Base-by-base conservation (phyloP, 306 rosid genomes). In the Luffa aegyptiaca region DNA sequence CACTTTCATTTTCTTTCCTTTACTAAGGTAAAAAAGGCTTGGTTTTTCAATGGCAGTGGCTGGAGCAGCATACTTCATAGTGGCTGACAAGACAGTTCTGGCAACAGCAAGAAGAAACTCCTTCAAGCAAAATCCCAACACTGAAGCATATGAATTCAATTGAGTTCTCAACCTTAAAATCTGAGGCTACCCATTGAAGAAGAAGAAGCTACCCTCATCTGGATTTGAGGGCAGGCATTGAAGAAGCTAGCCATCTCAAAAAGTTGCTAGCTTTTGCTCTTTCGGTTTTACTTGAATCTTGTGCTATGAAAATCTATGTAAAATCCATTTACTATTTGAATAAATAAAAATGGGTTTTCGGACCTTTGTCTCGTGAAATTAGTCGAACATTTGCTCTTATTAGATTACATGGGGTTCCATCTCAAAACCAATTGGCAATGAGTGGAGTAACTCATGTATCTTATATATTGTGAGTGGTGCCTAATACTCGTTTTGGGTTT, bases 11-110 rank as follows among this genome's bases (percentile, higher is more conserved):
- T 17, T 9, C 49, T 17, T 33, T 51, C 10, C 33, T 51, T 74
- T 49, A 33, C 31, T 74, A 74, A 74, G 49, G 55, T 42, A 72
- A 48, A 6, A 14, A 72, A 12, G 58, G 3, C 2, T 74, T 49
- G 10, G 8, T 46, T 49, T 21, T 49, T 16, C 84, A 77, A 61
- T 63, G 81, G 83, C 89, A 95, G 99, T 82, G 88, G 98, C 99
- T 5, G 99, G 99, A 84, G 97, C 97, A 58, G 98, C 99, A 74
- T 96, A 96, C 86, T 96, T 96, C 89, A 89, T 93, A 48, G 99
- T 96, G 75, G 99, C 99, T 81, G 99, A 96, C 85, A 96, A 93
- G 92, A 96, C 99, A 0, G 89, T 96, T 78, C 80, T 96, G 90
- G 94, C 92, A 82, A 91, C 97, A 53, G 98, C 99, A 49, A 91